Evolutionary conservation across 2,329 filamentous ascomycete species (phyloP).

Genomic region (Calonectria pseudoreteaudii): DNA sequence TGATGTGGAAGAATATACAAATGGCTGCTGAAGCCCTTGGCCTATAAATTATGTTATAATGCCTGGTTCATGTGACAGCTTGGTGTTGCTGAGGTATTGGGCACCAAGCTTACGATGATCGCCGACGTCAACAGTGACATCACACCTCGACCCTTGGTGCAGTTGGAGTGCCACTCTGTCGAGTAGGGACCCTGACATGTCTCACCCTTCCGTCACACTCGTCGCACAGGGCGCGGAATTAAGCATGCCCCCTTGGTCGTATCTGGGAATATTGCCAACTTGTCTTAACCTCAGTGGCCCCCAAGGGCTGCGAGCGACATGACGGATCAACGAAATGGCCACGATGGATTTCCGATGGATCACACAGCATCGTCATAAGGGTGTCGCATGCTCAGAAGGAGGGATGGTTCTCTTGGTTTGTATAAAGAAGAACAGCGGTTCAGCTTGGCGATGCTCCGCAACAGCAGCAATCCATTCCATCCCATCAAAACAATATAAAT

Average conservation of each 20-base stretch:
- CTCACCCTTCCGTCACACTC: slow-evolving; percentile 26
- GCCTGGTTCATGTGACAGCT: background rate
- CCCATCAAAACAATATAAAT: background rate
- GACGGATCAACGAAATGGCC: background rate
- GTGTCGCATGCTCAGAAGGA: background rate
- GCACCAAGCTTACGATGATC: slow-evolving; percentile 5
- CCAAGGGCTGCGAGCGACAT: background rate
- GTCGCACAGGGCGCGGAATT: background rate
- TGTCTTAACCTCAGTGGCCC: background rate
- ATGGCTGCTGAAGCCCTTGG: background rate
- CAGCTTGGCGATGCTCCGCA: background rate
- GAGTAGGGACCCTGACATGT: slow-evolving; percentile 25
- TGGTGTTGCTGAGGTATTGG: background rate
- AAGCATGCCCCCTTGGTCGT: background rate
- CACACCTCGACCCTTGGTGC: slow-evolving; percentile 26
- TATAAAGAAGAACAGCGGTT: background rate
- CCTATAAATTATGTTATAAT: background rate
- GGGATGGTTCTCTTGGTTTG: background rate
- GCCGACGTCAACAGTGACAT: slow-evolving; percentile 40
- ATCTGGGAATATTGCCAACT: background rate
- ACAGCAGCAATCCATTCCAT: background rate
- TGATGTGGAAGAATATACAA: background rate
- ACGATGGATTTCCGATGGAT: background rate
- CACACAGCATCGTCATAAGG: background rate
- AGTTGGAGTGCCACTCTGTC: background rate